Conservation (phyloP, 768 basidiomycete species). For the Pleurotus djamor region DNA sequence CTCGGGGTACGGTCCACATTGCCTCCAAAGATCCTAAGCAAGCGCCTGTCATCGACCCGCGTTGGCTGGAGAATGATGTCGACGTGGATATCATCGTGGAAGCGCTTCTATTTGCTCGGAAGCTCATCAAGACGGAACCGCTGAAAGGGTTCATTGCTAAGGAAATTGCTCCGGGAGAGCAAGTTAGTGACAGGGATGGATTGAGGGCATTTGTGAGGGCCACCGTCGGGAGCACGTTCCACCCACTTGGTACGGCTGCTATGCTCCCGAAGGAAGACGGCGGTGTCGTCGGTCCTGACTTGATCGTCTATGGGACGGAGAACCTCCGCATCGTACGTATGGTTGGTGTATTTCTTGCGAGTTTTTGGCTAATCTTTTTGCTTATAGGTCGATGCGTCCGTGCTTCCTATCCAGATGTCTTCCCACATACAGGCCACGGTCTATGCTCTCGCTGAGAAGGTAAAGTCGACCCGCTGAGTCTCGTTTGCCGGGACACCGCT, state of each 20-base stretch:
- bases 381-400: constrained; percentile 9
- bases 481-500: neutral
- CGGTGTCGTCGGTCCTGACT: constrained; percentile 16
- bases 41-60: constrained; percentile 40
- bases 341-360: neutral
- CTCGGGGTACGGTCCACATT: constrained; percentile 37
- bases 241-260: constrained; percentile 22
- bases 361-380: neutral
- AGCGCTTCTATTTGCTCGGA: constrained; percentile 18
- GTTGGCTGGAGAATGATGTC: constrained; percentile 27
- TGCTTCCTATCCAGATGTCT: constrained; percentile 10
- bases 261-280: constrained; percentile 26
- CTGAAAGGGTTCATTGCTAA: constrained; percentile 2
- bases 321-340: constrained; percentile 14
- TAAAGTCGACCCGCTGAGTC: neutral
- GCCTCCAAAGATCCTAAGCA: constrained; percentile 34
- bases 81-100: constrained; percentile 17
- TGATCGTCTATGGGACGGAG: constrained; percentile 15
- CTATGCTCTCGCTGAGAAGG: constrained; percentile 12
- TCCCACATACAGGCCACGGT: constrained; percentile 11
- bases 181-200: constrained; percentile 7
- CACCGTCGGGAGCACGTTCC: constrained; percentile 7
- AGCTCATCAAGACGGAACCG: constrained; percentile 8
- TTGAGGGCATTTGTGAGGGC: constrained; percentile 11
- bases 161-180: constrained; percentile 13